A percentile compares a stretch with the other conserved stretches of the same genome.
phyloP scores from a whole-genome alignment of 257 asterid genomes.

The Capsicum rhomboideum region DNA sequence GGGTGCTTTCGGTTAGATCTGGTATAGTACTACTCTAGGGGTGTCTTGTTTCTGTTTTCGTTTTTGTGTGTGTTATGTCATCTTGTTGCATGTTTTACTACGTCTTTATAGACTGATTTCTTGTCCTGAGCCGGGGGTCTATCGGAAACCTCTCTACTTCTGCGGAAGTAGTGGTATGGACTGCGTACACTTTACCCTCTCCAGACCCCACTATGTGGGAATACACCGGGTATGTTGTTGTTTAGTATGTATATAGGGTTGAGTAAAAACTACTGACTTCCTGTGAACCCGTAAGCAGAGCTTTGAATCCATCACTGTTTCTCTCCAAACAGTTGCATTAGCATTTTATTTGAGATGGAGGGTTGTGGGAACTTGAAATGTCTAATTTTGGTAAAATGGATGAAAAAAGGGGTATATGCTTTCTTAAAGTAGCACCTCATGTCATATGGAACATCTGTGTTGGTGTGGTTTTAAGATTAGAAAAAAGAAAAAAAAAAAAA shows the following conservation, averaged over 20 bases:
- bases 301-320: background rate
- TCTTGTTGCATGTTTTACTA: too few relatives aligned
- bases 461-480: background rate
- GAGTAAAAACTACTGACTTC: background rate
- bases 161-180: too few relatives aligned
- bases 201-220: too few relatives aligned
- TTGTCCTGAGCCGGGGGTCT: too few relatives aligned
- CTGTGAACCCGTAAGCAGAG: background rate
- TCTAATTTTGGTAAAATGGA: background rate
- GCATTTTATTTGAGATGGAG: background rate
- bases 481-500: rapidly evolving
- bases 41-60: too few relatives aligned
- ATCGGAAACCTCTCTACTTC: too few relatives aligned
- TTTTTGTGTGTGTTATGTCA: too few relatives aligned
- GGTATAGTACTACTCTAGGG: too few relatives aligned
- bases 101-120: too few relatives aligned
- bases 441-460: background rate
- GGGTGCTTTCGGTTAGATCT: too few relatives aligned
- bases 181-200: too few relatives aligned
- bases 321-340: background rate
- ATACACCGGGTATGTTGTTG: too few relatives aligned
- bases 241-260: background rate
- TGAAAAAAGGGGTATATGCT: background rate
- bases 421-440: background rate
- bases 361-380: background rate